A percentile compares a stretch with the other conserved stretches of the same genome.
phyloP scores from a whole-genome alignment of 306 rosid species.

The Acacia melanoxylon region DNA sequence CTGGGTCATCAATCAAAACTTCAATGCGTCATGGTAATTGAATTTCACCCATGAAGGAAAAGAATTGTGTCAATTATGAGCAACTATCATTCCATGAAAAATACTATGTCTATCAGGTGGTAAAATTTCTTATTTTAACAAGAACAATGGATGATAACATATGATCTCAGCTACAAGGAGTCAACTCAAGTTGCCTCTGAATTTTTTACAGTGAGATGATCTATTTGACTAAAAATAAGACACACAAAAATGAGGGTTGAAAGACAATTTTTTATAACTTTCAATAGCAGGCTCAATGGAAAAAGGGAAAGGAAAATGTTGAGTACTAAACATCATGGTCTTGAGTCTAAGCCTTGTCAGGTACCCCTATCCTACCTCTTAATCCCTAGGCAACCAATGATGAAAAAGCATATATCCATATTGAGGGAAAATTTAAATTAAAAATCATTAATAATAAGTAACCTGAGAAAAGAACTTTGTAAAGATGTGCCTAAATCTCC shows the following conservation, averaged over 20 bases:
- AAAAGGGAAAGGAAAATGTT: conserved; percentile 13
- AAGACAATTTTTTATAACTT: conserved; percentile 20
- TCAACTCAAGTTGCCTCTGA: not conserved
- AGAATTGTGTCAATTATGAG: conserved; percentile 23
- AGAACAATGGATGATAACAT: conserved; percentile 7
- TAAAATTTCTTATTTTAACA: not conserved
- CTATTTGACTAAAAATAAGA: conserved; percentile 15
- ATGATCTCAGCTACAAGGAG: not conserved
- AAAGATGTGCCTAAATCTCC: conserved; percentile 78
- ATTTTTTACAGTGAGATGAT: conserved; percentile 14
- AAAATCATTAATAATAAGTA: conserved; percentile 17
- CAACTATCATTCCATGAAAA: not conserved
- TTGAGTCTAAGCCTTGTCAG: conserved; percentile 22
- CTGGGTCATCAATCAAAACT: conserved; percentile 7
- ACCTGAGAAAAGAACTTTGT: conserved; percentile 87
- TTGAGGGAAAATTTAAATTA: conserved; percentile 20
- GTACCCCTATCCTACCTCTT: conserved; percentile 21
- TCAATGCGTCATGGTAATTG: not conserved
- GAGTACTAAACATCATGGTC: conserved; percentile 15
- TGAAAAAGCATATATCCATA: conserved; percentile 24
- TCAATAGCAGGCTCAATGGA: conserved; percentile 5
- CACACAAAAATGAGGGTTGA: conserved; percentile 21
- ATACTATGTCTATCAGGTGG: conserved; percentile 3
- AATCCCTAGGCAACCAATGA: conserved; percentile 27
- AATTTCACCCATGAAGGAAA: conserved; percentile 15